Percentiles rank a stretch among this genome's conserved stretches.
These are phyloP conservation scores for Novymonas esmeraldas DNA, from an alignment of 208 protist species.

Conservation along the genomic window DNA sequence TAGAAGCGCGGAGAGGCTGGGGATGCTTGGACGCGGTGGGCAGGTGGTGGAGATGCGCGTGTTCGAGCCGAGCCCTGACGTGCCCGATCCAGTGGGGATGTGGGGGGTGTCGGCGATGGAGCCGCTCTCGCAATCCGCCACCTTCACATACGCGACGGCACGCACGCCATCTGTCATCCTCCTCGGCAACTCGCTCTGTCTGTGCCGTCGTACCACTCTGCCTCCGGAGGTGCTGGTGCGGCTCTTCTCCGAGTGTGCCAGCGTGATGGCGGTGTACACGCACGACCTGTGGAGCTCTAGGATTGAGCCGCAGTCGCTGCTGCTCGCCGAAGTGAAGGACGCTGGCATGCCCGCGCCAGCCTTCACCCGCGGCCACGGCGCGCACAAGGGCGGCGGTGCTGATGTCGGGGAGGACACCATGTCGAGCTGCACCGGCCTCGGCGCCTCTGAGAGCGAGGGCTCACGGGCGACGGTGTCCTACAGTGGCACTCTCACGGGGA, in stretches of 20 bases:
- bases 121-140: no score
- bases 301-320: constrained; percentile 12
- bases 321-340: constrained; percentile 4
- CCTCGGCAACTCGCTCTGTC: constrained; percentile 7
- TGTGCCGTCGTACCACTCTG: constrained; percentile 14
- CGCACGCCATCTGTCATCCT: constrained; percentile 2
- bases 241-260: not conserved
- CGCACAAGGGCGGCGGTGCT: no score
- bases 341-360: not conserved
- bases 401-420: no score
- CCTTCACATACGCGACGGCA: not conserved
- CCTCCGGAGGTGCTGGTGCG: constrained; percentile 5
- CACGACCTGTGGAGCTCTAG: constrained; percentile 8
- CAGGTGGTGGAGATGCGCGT: not conserved
- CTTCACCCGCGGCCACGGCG: not conserved
- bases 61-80: not conserved
- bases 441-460: no score
- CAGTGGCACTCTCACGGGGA: no score
- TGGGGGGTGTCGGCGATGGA: no score
- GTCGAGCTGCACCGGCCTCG: no score
- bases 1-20: not conserved
- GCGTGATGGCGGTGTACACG: constrained; percentile 7
- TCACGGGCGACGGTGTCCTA: no score
- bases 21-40: not conserved
- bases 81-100: no score